These are phyloP conservation scores for Cicer arietinum DNA, from an alignment of 306 rosid species.

Conservation along the genomic window DNA sequence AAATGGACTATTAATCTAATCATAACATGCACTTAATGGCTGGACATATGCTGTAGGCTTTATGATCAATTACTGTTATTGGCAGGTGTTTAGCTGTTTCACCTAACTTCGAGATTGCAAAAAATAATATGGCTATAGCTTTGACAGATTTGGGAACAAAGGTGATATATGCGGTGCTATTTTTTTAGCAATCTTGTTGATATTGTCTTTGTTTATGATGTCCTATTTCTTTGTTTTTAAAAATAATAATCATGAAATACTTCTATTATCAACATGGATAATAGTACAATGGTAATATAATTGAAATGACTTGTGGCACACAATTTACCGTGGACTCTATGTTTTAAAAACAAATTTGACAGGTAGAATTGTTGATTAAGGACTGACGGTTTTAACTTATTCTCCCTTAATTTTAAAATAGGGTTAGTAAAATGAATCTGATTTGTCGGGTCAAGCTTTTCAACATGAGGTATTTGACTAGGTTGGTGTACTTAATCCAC, in stretches of 20 bases:
- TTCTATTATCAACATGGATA: conserved; percentile 11
- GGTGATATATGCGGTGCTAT: conserved; percentile 51
- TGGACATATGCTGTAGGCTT: background rate
- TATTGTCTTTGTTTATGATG: conserved; percentile 15
- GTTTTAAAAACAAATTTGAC: background rate
- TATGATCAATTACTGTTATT: conserved; percentile 44
- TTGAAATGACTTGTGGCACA: conserved; percentile 29
- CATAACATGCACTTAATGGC: background rate
- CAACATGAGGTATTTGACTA: background rate
- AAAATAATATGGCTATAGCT: conserved; percentile 99
- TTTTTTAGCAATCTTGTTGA: background rate
- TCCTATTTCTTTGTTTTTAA: conserved; percentile 12
- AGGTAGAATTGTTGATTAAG: background rate
- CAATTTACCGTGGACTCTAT: background rate
- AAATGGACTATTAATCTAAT: background rate
- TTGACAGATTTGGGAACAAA: conserved; percentile 98
- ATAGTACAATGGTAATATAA: conserved; percentile 29
- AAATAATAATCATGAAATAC: background rate
- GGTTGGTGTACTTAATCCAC: background rate
- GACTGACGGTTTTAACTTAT: conserved; percentile 4
- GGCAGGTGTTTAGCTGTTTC: conserved; percentile 96
- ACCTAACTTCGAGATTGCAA: conserved; percentile 98
- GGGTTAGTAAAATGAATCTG: background rate
- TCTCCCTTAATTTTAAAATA: background rate
- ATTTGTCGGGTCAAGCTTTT: background rate